Evolutionary conservation across 805 yeast species (phyloP).

Genomic region (Blastobotrys parvus): DNA sequence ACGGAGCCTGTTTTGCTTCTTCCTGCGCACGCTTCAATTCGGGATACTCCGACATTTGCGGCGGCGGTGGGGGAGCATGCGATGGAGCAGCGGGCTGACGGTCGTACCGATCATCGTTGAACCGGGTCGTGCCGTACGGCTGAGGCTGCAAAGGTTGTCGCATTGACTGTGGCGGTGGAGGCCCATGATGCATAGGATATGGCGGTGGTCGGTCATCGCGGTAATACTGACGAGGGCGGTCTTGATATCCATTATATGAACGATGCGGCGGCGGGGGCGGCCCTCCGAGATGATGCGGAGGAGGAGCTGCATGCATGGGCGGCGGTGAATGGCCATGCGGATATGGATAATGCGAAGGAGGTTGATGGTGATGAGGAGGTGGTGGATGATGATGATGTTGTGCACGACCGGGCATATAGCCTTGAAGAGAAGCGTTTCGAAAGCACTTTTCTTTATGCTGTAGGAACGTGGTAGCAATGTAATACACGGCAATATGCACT

Average conservation of each 20-base stretch:
- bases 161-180: not conserved
- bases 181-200: too few relatives aligned
- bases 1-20: slow-evolving; percentile 9
- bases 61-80: not conserved
- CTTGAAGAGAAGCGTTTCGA: not conserved
- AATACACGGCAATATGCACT: slow-evolving; percentile 72
- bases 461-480: slow-evolving; percentile 57
- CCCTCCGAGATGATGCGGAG: not conserved
- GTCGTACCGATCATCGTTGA: not conserved
- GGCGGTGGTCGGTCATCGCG: slow-evolving; percentile 1
- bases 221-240: too few relatives aligned
- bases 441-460: slow-evolving; percentile 39
- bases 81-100: too few relatives aligned
- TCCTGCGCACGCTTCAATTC: slow-evolving; percentile 8
- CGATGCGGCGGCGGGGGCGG: too few relatives aligned
- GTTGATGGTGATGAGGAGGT: too few relatives aligned
- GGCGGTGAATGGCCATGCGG: not conserved
- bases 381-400: too few relatives aligned
- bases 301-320: too few relatives aligned
- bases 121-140: not conserved
- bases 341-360: not conserved
- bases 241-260: too few relatives aligned
- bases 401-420: not conserved
- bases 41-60: not conserved
- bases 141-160: not conserved